These are phyloP conservation scores for Penicillium soppii DNA, from an alignment of 495 filamentous ascomycete genomes.

Conservation along the genomic window DNA sequence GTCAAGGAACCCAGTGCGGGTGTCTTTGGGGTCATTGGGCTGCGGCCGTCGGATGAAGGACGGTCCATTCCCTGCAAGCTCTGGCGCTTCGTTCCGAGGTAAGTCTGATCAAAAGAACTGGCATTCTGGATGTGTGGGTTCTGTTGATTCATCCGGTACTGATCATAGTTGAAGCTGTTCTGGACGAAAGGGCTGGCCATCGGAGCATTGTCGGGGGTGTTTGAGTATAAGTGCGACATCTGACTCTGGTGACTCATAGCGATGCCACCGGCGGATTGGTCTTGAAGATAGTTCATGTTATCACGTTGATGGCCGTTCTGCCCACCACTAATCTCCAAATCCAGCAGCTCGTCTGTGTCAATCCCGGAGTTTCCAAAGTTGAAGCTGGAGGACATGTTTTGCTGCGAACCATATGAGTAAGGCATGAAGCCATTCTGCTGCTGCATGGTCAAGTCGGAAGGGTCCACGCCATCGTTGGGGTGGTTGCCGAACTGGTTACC, in stretches of 20 bases:
- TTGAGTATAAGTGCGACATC: constrained; percentile 74
- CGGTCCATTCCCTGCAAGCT: constrained; percentile 65
- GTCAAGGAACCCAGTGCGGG: constrained; percentile 57
- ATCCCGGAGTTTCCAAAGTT: constrained; percentile 56
- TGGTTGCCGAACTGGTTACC: constrained; percentile 62
- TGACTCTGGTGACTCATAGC: constrained; percentile 52
- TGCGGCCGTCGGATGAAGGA: constrained; percentile 66
- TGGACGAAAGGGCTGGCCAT: constrained; percentile 85
- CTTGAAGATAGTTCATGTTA: constrained; percentile 46
- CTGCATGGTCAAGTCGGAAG: constrained; percentile 78
- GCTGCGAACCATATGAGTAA: constrained; percentile 48
- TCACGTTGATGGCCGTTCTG: constrained; percentile 41
- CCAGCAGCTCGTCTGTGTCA: constrained; percentile 53
- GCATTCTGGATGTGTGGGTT: constrained; percentile 50
- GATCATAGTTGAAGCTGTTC: constrained; percentile 66
- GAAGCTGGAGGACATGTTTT: constrained; percentile 52
- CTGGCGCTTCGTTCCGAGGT: constrained; percentile 53
- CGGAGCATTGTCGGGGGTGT: constrained; percentile 82
- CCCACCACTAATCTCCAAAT: constrained; percentile 51
- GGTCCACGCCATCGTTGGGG: constrained; percentile 70
- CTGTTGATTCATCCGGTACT: constrained; percentile 64
- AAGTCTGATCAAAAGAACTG: constrained; percentile 54
- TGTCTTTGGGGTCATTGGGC: constrained; percentile 79
- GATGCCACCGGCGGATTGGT: constrained; percentile 44
- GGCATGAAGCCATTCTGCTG: constrained; percentile 51